A percentile compares a stretch with the other conserved stretches of the same genome.
These are phyloP conservation scores for Brassica napus DNA, from an alignment of 345 rosid genomes.

Conservation along the genomic window DNA sequence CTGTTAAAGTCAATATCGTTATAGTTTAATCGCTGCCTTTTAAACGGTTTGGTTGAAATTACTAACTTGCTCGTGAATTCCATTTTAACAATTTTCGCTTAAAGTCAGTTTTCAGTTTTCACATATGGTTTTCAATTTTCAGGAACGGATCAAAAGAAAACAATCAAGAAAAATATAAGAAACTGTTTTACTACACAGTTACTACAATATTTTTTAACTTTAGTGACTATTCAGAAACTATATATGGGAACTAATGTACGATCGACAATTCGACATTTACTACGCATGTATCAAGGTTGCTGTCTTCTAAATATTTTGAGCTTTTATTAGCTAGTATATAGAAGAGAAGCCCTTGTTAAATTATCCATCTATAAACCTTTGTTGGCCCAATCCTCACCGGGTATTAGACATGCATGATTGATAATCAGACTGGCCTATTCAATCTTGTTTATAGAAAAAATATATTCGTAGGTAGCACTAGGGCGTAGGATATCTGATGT, in stretches of 20 bases:
- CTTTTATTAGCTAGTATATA: neutral
- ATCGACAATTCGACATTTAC: neutral
- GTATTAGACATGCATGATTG: neutral
- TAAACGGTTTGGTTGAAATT: slow-evolving; percentile 19
- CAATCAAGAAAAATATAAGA: neutral
- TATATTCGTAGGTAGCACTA: neutral
- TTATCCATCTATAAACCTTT: neutral
- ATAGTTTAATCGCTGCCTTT: slow-evolving; percentile 15
- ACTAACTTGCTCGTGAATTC: neutral
- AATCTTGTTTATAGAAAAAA: neutral
- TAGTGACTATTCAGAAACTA: neutral
- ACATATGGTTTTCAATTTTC: neutral
- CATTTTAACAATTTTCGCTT: neutral
- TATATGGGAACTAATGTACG: neutral
- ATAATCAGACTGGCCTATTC: neutral
- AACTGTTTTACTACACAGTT: neutral
- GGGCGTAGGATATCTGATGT: neutral
- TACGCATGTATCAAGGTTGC: neutral
- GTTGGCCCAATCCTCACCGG: slow-evolving; percentile 25
- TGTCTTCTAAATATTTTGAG: neutral
- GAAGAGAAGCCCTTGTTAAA: neutral
- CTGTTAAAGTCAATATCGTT: slow-evolving; percentile 23
- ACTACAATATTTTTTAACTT: neutral
- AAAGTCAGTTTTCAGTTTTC: neutral
- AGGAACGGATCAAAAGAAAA: neutral